Evolutionary conservation across 257 asterid genomes (phyloP).

Genomic region (Solanum tarapatanum): DNA sequence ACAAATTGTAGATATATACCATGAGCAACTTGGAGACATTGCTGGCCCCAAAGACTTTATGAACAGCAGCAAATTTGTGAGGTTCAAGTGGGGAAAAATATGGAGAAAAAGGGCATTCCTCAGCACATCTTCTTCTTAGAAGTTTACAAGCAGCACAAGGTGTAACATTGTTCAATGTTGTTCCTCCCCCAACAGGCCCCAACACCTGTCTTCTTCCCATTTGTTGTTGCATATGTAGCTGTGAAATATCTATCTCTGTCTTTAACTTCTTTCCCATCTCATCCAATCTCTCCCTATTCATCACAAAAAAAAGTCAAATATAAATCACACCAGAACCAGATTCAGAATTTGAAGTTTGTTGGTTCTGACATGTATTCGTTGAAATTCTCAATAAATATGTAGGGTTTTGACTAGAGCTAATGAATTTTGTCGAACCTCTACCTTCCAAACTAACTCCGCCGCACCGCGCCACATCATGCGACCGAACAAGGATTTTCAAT

Average conservation of each 20-base stretch:
- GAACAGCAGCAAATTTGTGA: slow-evolving; percentile 89
- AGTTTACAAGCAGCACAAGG: slow-evolving; percentile 98
- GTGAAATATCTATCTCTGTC: slow-evolving; percentile 29
- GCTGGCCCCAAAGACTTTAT: slow-evolving; percentile 90
- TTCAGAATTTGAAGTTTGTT: not conserved
- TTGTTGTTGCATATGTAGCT: not conserved
- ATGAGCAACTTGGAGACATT: slow-evolving; percentile 90
- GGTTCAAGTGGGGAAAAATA: slow-evolving; percentile 90
- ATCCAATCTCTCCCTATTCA: slow-evolving; percentile 54
- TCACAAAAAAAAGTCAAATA: not conserved
- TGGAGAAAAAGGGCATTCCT: slow-evolving; percentile 88
- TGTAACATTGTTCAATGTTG: slow-evolving; percentile 53
- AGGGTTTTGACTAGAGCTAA: not conserved
- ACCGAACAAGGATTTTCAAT: not conserved
- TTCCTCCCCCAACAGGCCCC: slow-evolving; percentile 35
- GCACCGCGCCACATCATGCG: not conserved
- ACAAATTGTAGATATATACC: slow-evolving; percentile 19
- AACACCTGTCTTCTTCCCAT: slow-evolving; percentile 57
- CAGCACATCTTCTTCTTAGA: slow-evolving; percentile 75
- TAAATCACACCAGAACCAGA: not conserved
- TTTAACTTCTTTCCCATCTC: slow-evolving; percentile 64
- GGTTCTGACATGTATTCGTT: not conserved
- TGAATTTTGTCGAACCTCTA: too few species aligned
- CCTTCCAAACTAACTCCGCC: too few species aligned
- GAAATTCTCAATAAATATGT: not conserved